Percentiles rank a stretch among this genome's conserved stretches.
Evolutionary conservation across 2,329 filamentous ascomycete genomes (phyloP).

Genomic region (Fusarium pininemorale): DNA sequence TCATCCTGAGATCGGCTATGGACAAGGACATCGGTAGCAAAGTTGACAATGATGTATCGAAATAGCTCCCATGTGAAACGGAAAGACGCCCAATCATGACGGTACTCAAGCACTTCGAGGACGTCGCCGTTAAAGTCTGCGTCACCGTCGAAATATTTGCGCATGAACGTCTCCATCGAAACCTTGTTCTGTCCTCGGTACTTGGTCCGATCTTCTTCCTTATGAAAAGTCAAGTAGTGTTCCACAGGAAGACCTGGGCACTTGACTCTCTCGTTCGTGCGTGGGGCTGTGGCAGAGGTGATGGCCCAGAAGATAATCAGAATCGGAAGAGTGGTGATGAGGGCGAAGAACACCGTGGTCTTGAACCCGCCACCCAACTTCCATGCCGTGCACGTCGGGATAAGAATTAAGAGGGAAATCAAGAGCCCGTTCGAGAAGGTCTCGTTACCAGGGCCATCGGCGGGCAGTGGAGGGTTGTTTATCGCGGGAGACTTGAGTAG

Average conservation of each 20-base stretch:
- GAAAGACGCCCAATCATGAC: conserved; percentile 95
- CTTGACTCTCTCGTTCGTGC: conserved; percentile 88
- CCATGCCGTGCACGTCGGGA: conserved; percentile 59
- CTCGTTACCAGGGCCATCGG: conserved; percentile 9
- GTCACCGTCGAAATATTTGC: conserved; percentile 92
- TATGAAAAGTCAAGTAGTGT: conserved; percentile 83
- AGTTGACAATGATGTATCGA: conserved; percentile 83
- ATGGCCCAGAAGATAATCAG: conserved; percentile 83
- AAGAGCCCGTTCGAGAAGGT: conserved; percentile 8
- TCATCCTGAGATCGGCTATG: conserved; percentile 92
- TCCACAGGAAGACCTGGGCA: conserved; percentile 86
- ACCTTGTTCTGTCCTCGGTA: conserved; percentile 81
- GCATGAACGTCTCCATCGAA: conserved; percentile 88
- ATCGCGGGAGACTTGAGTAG: neutral
- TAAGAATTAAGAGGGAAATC: conserved; percentile 1
- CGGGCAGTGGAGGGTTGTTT: neutral
- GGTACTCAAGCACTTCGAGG: conserved; percentile 86
- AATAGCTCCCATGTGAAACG: conserved; percentile 83
- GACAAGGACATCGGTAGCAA: conserved; percentile 87
- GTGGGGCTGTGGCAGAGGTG: conserved; percentile 79
- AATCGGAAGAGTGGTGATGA: conserved; percentile 80
- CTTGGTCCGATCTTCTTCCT: conserved; percentile 61
- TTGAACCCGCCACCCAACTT: conserved; percentile 87
- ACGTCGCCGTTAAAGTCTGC: conserved; percentile 92
- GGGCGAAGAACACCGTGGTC: conserved; percentile 81